Conservation (phyloP, 2,329 filamentous ascomycete species). For the Fusarium tanahbumbuense region DNA sequence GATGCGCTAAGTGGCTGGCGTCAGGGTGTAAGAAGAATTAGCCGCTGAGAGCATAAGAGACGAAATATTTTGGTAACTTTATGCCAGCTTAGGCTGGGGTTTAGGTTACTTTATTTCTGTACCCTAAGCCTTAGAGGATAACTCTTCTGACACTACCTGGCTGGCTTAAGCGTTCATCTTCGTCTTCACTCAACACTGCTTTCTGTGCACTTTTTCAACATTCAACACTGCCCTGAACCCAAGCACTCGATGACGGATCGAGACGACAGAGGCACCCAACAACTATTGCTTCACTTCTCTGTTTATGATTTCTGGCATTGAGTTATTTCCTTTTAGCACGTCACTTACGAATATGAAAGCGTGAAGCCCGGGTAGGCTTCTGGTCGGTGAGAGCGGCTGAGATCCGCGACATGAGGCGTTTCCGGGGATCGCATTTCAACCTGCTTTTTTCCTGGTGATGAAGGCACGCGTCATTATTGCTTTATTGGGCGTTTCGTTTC, state of each 20-base stretch:
- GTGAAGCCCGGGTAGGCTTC: conserved; percentile 48
- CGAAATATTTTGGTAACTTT: no score
- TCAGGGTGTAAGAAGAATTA: no score
- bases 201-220: conserved; percentile 37
- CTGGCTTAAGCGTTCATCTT: conserved; percentile 5
- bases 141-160: not conserved
- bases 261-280: not conserved
- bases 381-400: conserved; percentile 56
- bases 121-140: no score
- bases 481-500: conserved; percentile 9
- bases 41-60: no score
- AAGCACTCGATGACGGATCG: conserved; percentile 13
- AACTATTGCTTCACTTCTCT: conserved; percentile 23
- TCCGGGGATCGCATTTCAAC: conserved; percentile 25
- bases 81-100: no score
- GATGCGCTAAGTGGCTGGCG: conserved; percentile 37
- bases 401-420: conserved; percentile 46
- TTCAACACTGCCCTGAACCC: conserved; percentile 27
- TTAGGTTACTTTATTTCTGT: no score
- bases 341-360: conserved; percentile 39
- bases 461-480: conserved; percentile 14
- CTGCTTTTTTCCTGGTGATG: conserved; percentile 23
- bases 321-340: conserved; percentile 22
- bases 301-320: conserved; percentile 7
- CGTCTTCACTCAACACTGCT: conserved; percentile 6